Percentiles rank a stretch among this genome's conserved stretches.
phyloP scores from a whole-genome alignment of 176 grass and related monocot genomes.

The Oryza rufipogon region DNA sequence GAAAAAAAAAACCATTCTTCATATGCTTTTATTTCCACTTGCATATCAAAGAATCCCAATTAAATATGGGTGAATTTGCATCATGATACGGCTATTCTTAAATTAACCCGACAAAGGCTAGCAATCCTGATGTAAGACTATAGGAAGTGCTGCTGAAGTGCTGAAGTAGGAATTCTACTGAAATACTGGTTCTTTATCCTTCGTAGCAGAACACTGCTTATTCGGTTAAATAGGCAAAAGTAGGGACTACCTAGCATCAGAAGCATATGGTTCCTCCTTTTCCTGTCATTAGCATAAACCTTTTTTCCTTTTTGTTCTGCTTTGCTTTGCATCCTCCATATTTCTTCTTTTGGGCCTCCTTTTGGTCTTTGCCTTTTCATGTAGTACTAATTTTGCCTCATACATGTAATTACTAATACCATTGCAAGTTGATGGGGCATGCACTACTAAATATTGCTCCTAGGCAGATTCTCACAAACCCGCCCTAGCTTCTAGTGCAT shows the following conservation, averaged over 20 bases:
- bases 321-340: conserved; percentile 49
- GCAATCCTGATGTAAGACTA: conserved; percentile 5
- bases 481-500: conserved; percentile 38
- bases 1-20: neutral
- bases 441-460: conserved; percentile 48
- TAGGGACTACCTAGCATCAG: conserved; percentile 42
- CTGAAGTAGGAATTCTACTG: conserved; percentile 10
- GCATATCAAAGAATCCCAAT: conserved; percentile 30
- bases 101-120: conserved; percentile 28
- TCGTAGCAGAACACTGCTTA: conserved; percentile 34
- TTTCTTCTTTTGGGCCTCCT: conserved; percentile 35
- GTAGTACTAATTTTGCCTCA: conserved; percentile 30
- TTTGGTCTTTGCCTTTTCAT: conserved; percentile 40
- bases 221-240: conserved; percentile 36
- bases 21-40: neutral
- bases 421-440: conserved; percentile 40
- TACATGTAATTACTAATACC: conserved; percentile 13
- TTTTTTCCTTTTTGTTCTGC: conserved; percentile 39
- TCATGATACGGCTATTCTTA: conserved; percentile 18
- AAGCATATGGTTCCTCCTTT: conserved; percentile 63
- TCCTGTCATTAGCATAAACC: conserved; percentile 43
- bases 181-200: conserved; percentile 27
- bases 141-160: neutral
- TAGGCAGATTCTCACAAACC: conserved; percentile 48
- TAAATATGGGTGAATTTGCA: neutral